These are phyloP conservation scores for Terana coerulea DNA, from an alignment of 768 basidiomycete genomes.

Conservation along the genomic window DNA sequence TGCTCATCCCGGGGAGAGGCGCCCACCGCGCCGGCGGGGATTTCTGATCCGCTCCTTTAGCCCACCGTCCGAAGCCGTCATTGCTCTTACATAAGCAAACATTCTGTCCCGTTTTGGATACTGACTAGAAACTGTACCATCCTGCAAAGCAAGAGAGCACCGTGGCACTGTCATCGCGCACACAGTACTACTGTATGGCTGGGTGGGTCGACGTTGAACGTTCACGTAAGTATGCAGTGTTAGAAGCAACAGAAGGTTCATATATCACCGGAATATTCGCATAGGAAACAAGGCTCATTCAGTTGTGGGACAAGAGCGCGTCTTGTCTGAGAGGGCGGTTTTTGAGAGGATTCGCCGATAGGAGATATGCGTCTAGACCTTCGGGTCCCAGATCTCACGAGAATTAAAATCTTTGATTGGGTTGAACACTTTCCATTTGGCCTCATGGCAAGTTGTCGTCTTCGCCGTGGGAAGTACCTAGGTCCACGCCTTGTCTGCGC, in stretches of 20 bases:
- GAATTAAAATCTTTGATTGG: background rate
- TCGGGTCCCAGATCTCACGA: background rate
- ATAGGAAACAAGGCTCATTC: background rate
- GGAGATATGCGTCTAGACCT: no score
- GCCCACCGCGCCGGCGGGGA: background rate
- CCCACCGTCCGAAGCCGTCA: background rate
- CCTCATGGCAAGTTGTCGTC: no score
- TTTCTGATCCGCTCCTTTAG: background rate
- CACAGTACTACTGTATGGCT: no score
- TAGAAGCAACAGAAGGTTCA: no score
- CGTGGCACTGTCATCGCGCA: no score
- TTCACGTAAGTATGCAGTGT: no score
- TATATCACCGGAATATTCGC: no score
- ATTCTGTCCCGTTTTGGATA: background rate
- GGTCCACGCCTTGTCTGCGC: no score
- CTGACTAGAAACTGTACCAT: background rate
- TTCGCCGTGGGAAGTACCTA: no score
- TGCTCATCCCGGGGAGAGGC: slow-evolving; percentile 2
- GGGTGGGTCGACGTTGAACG: no score
- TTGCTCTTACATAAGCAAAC: background rate
- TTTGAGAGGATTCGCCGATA: background rate
- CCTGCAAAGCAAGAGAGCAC: no score
- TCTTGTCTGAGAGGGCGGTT: background rate
- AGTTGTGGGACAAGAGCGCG: background rate
- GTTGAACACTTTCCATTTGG: no score